Conservation (phyloP, 805 yeast genomes). For the Candida yuanshanica region DNA sequence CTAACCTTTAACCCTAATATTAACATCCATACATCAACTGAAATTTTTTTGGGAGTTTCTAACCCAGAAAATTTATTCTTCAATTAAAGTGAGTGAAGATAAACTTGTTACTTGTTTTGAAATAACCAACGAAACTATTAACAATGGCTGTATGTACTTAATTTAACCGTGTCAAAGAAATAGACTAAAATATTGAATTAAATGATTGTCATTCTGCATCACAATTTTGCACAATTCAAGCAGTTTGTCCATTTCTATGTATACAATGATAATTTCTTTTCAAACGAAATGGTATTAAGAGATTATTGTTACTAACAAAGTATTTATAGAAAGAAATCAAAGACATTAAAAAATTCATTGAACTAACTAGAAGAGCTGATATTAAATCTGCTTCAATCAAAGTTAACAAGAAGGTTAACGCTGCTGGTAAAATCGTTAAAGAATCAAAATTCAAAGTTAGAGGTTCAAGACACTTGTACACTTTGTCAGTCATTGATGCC, state of each 20-base stretch:
- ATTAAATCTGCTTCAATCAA: conserved; percentile 90
- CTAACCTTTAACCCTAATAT: too few species aligned
- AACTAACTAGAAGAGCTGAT: conserved; percentile 94
- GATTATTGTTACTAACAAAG: conserved; percentile 8
- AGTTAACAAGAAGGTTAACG: conserved; percentile 79
- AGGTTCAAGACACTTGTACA: conserved; percentile 92
- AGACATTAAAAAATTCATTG: conserved; percentile 96
- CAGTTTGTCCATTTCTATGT: too few species aligned
- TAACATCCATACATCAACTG: conserved; percentile 12
- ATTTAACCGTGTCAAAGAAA: too few species aligned
- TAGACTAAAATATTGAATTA: too few species aligned
- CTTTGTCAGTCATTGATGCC: conserved; percentile 91
- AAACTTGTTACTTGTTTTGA: too few species aligned
- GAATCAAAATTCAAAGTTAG: conserved; percentile 99
- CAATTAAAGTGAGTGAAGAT: background rate
- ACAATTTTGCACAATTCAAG: too few species aligned
- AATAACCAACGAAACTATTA: conserved; percentile 1
- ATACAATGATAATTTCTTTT: too few species aligned
- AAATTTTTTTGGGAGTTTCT: conserved; percentile 9
- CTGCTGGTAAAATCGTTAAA: conserved; percentile 77
- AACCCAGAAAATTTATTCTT: too few species aligned
- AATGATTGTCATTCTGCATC: too few species aligned
- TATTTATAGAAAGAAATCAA: conserved; percentile 59
- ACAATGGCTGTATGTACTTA: conserved; percentile 20
- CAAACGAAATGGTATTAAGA: too few species aligned